These are phyloP conservation scores for Coniella vitis DNA, from an alignment of 2,329 filamentous ascomycete genomes.

Conservation along the genomic window DNA sequence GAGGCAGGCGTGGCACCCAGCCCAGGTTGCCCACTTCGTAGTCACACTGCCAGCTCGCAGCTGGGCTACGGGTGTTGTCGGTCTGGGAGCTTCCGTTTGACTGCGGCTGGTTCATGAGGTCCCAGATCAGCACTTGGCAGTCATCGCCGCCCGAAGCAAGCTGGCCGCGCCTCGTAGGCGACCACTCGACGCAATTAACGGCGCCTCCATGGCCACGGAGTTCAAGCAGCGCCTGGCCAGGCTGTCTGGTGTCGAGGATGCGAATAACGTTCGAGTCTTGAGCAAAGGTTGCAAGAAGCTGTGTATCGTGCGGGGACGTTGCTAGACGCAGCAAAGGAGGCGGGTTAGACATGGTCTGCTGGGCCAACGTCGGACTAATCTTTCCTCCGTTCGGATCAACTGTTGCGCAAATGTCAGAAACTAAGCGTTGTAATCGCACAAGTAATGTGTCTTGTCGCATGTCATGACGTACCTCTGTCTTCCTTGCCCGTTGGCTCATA, in stretches of 20 bases:
- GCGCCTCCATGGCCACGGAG: conserved; percentile 79
- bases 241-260: conserved; percentile 92
- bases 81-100: conserved; percentile 43
- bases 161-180: conserved; percentile 75
- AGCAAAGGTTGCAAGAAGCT: conserved; percentile 94
- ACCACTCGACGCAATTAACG: conserved; percentile 95
- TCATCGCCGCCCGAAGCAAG: conserved; percentile 91
- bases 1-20: conserved; percentile 70
- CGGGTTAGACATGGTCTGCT: conserved; percentile 70
- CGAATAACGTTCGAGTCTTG: conserved; percentile 88
- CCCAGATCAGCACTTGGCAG: conserved; percentile 87
- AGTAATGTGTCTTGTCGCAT: conserved; percentile 1
- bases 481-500: conserved; percentile 94
- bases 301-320: conserved; percentile 90
- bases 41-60: conserved; percentile 76
- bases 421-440: too few species aligned
- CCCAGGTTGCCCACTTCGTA: conserved; percentile 81
- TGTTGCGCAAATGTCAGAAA: conserved; percentile 16
- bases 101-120: conserved; percentile 61
- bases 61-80: conserved; percentile 59
- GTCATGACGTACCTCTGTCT: conserved; percentile 50
- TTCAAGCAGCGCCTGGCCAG: conserved; percentile 89
- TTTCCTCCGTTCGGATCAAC: conserved; percentile 50
- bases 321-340: conserved; percentile 74
- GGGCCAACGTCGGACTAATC: conserved; percentile 67